These are phyloP conservation scores for Tulasnella sp. DNA, from an alignment of 768 basidiomycete genomes.

Conservation along the genomic window DNA sequence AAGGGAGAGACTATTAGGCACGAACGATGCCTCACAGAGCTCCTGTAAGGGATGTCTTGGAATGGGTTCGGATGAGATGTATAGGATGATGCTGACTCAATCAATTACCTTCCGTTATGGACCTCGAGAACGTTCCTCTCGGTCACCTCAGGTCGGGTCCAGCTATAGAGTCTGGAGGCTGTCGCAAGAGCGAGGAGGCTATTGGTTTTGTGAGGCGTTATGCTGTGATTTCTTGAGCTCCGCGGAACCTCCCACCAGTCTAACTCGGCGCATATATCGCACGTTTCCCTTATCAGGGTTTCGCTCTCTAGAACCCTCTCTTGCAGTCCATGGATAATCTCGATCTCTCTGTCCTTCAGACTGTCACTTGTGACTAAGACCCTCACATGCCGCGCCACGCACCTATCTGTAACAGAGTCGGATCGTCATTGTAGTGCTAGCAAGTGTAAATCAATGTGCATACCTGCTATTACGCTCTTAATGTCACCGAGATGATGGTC, in stretches of 20 bases:
- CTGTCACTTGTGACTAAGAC: not conserved
- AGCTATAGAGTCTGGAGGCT: slow-evolving; percentile 54
- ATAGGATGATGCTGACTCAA: not conserved
- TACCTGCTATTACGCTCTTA: slow-evolving; percentile 70
- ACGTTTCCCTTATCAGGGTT: slow-evolving; percentile 43
- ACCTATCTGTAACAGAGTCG: slow-evolving; percentile 32
- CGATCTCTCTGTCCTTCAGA: slow-evolving; percentile 45
- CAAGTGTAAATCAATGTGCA: slow-evolving; percentile 14
- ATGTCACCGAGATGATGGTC: slow-evolving; percentile 85
- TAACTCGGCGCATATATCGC: slow-evolving; percentile 70
- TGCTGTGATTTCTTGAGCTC: not conserved
- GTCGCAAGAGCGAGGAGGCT: slow-evolving; percentile 61
- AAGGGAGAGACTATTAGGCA: slow-evolving; percentile 68
- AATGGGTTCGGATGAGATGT: not conserved
- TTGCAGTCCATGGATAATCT: slow-evolving; percentile 74
- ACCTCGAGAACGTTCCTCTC: slow-evolving; percentile 72
- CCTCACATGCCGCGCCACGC: not conserved
- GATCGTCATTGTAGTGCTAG: not conserved
- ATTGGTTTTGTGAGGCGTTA: not conserved
- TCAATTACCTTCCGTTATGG: slow-evolving; percentile 52
- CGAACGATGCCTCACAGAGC: slow-evolving; percentile 69
- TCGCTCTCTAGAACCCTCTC: slow-evolving; percentile 49
- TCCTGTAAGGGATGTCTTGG: slow-evolving; percentile 81
- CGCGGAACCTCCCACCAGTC: slow-evolving; percentile 46
- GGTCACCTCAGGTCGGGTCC: slow-evolving; percentile 64